phyloP scores from a whole-genome alignment of 1,284 basidiomycete genomes.

The Microbotryum silenes-acaulis region DNA sequence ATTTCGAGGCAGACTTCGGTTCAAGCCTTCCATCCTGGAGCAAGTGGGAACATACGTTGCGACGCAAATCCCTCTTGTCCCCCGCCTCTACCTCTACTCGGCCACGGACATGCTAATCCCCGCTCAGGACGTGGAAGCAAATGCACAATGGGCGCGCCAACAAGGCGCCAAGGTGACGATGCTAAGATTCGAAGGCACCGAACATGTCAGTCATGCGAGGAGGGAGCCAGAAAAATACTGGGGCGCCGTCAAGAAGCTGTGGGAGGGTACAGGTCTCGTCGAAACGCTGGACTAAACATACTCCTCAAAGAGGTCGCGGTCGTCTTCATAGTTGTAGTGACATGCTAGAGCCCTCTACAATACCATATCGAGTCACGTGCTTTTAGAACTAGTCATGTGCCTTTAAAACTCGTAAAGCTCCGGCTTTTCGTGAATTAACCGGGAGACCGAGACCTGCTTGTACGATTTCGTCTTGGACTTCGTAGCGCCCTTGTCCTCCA shows the following conservation, averaged over 20 bases:
- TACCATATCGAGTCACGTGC: too few relatives aligned
- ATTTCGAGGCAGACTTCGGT: neutral
- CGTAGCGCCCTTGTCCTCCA: conserved; percentile 20
- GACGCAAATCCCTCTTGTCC: conserved; percentile 11
- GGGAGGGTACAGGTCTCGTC: conserved; percentile 5
- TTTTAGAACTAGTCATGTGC: conserved; percentile 39
- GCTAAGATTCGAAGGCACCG: conserved; percentile 19
- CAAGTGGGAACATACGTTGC: conserved; percentile 10
- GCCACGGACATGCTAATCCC: conserved; percentile 19
- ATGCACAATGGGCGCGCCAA: conserved; percentile 2
- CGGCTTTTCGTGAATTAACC: conserved; percentile 40
- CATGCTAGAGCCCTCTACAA: too few relatives aligned
- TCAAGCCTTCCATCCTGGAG: conserved; percentile 3
- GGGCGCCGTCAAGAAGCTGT: conserved; percentile 11
- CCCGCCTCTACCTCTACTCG: conserved; percentile 27
- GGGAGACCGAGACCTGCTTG: conserved; percentile 14
- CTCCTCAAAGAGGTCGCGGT: too few relatives aligned
- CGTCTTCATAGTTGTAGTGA: too few relatives aligned
- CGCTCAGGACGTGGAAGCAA: conserved; percentile 16
- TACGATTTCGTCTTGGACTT: conserved; percentile 6
- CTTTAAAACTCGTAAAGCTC: conserved; percentile 46
- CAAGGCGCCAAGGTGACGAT: conserved; percentile 4
- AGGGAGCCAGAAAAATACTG: conserved; percentile 20
- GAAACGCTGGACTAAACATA: too few relatives aligned
- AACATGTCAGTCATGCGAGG: conserved; percentile 25